phyloP scores from a whole-genome alignment of 495 filamentous ascomycete genomes.

The Opeltia flavorubescens region DNA sequence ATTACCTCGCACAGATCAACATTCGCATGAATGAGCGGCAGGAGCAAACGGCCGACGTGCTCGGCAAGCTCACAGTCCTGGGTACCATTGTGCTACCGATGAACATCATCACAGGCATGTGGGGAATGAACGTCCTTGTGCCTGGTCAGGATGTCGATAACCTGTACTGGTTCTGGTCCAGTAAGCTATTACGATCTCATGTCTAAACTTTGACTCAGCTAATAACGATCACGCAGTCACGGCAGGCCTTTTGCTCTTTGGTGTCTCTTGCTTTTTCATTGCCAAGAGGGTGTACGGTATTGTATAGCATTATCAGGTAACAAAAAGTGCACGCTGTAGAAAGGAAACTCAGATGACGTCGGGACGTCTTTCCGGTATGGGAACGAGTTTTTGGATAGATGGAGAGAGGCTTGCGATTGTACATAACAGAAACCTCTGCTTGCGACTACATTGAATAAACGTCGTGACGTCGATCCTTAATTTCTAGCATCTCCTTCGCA shows the following conservation, averaged over 20 bases:
- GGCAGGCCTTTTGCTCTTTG: conserved; percentile 61
- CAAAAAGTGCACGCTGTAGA: too few relatives aligned
- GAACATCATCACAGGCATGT: conserved; percentile 97
- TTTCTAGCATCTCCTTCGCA: too few relatives aligned
- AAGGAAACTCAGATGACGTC: too few relatives aligned
- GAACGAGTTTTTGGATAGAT: too few relatives aligned
- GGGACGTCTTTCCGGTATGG: not conserved
- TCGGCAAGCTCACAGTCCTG: conserved; percentile 88
- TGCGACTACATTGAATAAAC: too few relatives aligned
- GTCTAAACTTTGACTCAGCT: conserved; percentile 4
- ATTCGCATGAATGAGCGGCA: conserved; percentile 96
- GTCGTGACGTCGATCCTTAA: too few relatives aligned
- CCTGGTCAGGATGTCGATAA: conserved; percentile 67
- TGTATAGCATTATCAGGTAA: conserved; percentile 25
- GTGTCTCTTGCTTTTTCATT: conserved; percentile 58
- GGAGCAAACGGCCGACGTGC: conserved; percentile 85
- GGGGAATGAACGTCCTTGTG: conserved; percentile 97
- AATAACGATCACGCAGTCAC: conserved; percentile 40
- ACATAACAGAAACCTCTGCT: too few relatives aligned
- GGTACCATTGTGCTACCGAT: conserved; percentile 95
- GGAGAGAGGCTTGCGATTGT: too few relatives aligned
- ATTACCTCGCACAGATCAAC: conserved; percentile 90
- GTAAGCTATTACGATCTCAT: conserved; percentile 20
- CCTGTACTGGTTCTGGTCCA: conserved; percentile 50
- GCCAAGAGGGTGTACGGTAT: conserved; percentile 69